Percentiles rank a stretch among this genome's conserved stretches.
phyloP scores from a whole-genome alignment of 345 rosid species.

The Mangifera indica region DNA sequence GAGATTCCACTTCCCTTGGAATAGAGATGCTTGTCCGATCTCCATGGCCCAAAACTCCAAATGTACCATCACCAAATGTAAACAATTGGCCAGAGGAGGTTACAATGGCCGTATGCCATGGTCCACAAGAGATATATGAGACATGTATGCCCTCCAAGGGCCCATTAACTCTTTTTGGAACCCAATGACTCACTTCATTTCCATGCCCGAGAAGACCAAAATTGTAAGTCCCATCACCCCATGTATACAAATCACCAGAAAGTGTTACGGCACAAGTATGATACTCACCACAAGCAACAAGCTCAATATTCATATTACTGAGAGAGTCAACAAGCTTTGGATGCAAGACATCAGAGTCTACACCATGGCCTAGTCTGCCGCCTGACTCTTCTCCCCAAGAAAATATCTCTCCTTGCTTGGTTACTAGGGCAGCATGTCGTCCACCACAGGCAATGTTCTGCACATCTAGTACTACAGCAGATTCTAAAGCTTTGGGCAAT shows the following conservation, averaged over 20 bases:
- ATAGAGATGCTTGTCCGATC: slow-evolving; percentile 58
- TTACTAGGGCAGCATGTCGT: slow-evolving; percentile 66
- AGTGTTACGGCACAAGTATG: slow-evolving; percentile 78
- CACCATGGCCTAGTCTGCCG: slow-evolving; percentile 87
- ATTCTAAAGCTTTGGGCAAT: slow-evolving; percentile 69
- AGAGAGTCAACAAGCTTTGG: slow-evolving; percentile 71
- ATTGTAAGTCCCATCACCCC: slow-evolving; percentile 78
- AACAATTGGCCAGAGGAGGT: slow-evolving; percentile 72
- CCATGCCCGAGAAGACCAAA: slow-evolving; percentile 85
- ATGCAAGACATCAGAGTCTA: slow-evolving; percentile 68
- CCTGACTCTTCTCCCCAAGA: slow-evolving; percentile 86
- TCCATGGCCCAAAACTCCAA: slow-evolving; percentile 79
- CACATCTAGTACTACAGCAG: slow-evolving; percentile 74
- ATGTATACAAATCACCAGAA: slow-evolving; percentile 75
- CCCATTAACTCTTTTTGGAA: slow-evolving; percentile 71
- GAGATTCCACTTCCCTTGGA: slow-evolving; percentile 79
- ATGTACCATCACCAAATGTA: slow-evolving; percentile 83
- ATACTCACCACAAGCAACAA: slow-evolving; percentile 77
- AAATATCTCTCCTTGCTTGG: slow-evolving; percentile 77
- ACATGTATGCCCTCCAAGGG: slow-evolving; percentile 80
- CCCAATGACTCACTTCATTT: slow-evolving; percentile 74
- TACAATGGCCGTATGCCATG: slow-evolving; percentile 86
- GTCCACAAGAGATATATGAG: slow-evolving; percentile 75
- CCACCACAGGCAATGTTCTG: slow-evolving; percentile 81
- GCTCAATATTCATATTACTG: slow-evolving; percentile 57